Evolutionary conservation across 148 eudicot species (phyloP).

Genomic region (Beta vulgaris): DNA sequence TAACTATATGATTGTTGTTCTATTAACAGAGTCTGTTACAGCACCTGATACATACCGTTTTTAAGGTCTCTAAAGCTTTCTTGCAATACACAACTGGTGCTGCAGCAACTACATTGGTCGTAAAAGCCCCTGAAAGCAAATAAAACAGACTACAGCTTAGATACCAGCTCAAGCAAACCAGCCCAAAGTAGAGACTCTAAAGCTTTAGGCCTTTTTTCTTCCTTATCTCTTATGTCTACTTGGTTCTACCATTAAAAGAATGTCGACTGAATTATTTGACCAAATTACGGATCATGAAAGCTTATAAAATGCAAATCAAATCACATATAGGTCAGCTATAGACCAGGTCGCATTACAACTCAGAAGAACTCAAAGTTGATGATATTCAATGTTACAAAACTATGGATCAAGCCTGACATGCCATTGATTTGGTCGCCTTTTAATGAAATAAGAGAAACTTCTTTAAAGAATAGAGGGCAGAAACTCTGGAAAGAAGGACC

Average conservation of each 20-base stretch:
- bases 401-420: neutral
- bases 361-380: neutral
- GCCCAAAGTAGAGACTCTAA: neutral
- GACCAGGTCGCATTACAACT: neutral
- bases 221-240: neutral
- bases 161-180: neutral
- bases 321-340: neutral
- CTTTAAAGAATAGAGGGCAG: neutral
- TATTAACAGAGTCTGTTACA: neutral
- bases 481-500: neutral
- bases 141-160: neutral
- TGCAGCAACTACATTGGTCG: constrained; percentile 94
- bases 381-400: neutral
- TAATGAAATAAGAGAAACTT: neutral
- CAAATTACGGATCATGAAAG: neutral
- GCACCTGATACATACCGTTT: constrained; percentile 45
- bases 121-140: constrained; percentile 69
- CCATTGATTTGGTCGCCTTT: neutral
- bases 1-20: neutral
- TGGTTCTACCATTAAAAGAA: neutral
- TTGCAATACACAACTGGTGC: constrained; percentile 95
- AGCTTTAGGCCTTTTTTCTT: neutral
- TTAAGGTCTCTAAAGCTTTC: constrained; percentile 48
- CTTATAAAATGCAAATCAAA: neutral
- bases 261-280: neutral